Percentiles rank a stretch among this genome's conserved stretches.
phyloP scores from a whole-genome alignment of 345 rosid genomes.

The Heritiera fomes region DNA sequence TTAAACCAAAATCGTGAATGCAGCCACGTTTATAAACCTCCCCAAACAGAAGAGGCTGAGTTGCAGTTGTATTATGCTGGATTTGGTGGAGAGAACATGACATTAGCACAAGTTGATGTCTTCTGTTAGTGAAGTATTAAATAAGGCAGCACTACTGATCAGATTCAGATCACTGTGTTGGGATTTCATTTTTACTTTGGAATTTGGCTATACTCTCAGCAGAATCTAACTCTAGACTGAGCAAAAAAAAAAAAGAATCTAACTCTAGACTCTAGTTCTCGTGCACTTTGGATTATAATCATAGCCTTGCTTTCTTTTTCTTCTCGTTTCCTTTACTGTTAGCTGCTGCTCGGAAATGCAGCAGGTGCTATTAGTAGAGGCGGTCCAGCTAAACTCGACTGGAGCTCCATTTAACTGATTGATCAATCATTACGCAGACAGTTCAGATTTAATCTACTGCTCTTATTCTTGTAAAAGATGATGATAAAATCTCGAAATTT shows the following conservation, averaged over 20 bases:
- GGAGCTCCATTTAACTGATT: not conserved
- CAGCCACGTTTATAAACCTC: conserved; percentile 20
- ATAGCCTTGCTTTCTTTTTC: not conserved
- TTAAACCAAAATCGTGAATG: conserved; percentile 9
- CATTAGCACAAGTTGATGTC: not conserved
- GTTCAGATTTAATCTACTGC: not conserved
- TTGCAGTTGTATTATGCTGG: conserved; percentile 13
- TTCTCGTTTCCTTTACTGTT: not conserved
- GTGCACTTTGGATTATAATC: not conserved
- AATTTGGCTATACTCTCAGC: not conserved
- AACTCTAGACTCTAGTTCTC: not conserved
- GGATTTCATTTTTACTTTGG: not conserved
- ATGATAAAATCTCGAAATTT: not conserved
- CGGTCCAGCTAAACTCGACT: not conserved
- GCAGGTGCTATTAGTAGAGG: not conserved
- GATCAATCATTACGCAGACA: not conserved
- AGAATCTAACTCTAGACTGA: not conserved
- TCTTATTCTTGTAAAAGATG: not conserved
- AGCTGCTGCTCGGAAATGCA: not conserved
- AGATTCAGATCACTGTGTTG: not conserved
- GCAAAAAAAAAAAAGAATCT: too few species aligned
- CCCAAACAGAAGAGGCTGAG: conserved; percentile 17
- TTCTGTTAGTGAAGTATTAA: not conserved
- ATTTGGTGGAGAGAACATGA: conserved; percentile 27
- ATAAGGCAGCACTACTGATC: not conserved